A percentile compares a stretch with the other conserved stretches of the same genome.
These are phyloP conservation scores for Pilatotrama ljubarskyi DNA, from an alignment of 768 basidiomycete genomes.

Conservation along the genomic window DNA sequence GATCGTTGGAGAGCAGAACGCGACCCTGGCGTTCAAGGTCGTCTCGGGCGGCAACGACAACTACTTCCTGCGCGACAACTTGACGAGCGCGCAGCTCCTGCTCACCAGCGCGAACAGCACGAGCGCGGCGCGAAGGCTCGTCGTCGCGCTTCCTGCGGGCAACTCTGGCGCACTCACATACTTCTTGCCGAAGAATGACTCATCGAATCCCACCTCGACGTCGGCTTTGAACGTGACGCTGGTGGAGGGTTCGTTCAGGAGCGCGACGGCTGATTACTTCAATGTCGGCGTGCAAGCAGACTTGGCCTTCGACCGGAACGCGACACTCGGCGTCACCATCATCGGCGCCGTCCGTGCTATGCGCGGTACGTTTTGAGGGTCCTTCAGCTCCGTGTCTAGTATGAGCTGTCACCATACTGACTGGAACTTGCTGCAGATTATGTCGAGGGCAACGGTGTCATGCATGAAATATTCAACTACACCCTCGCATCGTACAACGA, in stretches of 20 bases:
- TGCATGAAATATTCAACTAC: slow-evolving; percentile 48
- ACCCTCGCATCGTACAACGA: slow-evolving; percentile 36
- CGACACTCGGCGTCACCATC: slow-evolving; percentile 42
- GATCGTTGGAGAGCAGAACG: background rate
- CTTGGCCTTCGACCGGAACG: slow-evolving; percentile 35
- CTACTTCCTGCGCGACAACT: slow-evolving; percentile 43
- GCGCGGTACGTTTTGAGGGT: slow-evolving; percentile 38
- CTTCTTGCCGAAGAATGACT: slow-evolving; percentile 33
- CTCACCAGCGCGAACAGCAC: slow-evolving; percentile 31
- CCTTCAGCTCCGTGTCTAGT: too few relatives aligned
- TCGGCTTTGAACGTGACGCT: slow-evolving; percentile 25
- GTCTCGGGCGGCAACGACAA: slow-evolving; percentile 43
- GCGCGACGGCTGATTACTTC: slow-evolving; percentile 27
- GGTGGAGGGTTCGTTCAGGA: slow-evolving; percentile 27
- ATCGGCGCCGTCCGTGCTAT: slow-evolving; percentile 45
- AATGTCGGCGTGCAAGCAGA: slow-evolving; percentile 43
- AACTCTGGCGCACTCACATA: slow-evolving; percentile 45
- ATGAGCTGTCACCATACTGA: too few relatives aligned
- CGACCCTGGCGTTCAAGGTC: slow-evolving; percentile 32
- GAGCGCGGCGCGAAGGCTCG: slow-evolving; percentile 25
- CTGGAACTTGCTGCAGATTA: slow-evolving; percentile 31
- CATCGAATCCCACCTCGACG: slow-evolving; percentile 22
- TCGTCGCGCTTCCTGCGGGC: slow-evolving; percentile 45
- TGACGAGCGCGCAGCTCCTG: slow-evolving; percentile 42
- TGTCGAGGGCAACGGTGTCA: slow-evolving; percentile 35